A percentile compares a stretch with the other conserved stretches of the same genome.
These are phyloP conservation scores for Colletotrichum eleusines DNA, from an alignment of 2,329 filamentous ascomycete species.

Conservation along the genomic window DNA sequence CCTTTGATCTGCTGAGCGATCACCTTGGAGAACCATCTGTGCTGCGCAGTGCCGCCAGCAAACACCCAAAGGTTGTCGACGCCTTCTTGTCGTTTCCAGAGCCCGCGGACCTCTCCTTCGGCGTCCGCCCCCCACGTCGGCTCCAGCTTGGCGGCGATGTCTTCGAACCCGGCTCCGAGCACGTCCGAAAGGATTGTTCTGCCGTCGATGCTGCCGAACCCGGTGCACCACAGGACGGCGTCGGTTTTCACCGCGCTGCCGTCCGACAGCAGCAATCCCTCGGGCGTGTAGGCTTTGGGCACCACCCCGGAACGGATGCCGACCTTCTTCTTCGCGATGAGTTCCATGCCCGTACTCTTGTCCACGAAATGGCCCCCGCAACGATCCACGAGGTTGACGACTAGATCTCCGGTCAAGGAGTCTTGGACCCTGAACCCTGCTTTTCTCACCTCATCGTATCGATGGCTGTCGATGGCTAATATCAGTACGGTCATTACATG, in stretches of 20 bases:
- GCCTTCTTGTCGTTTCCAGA: constrained; percentile 53
- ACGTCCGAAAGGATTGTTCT: constrained; percentile 46
- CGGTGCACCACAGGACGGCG: constrained; percentile 54
- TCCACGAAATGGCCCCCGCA: constrained; percentile 54
- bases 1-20: constrained; percentile 53
- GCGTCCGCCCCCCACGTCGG: constrained; percentile 55
- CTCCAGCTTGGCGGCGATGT: constrained; percentile 51
- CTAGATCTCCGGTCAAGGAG: constrained; percentile 32
- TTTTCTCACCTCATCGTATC: constrained; percentile 19
- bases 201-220: constrained; percentile 50
- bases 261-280: constrained; percentile 49
- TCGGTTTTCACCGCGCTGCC: constrained; percentile 48
- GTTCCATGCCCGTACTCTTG: constrained; percentile 48
- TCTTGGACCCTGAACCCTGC: constrained; percentile 33
- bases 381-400: constrained; percentile 46
- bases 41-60: constrained; percentile 50
- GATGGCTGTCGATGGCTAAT: constrained; percentile 1
- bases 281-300: constrained; percentile 47
- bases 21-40: constrained; percentile 51
- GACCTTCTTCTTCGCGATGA: constrained; percentile 49
- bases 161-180: constrained; percentile 45
- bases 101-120: constrained; percentile 57
- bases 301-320: constrained; percentile 47
- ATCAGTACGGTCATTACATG: neutral
- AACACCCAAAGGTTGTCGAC: constrained; percentile 53